These are phyloP conservation scores for Setomelanomma holmii DNA, from an alignment of 2,329 filamentous ascomycete genomes.

Conservation along the genomic window DNA sequence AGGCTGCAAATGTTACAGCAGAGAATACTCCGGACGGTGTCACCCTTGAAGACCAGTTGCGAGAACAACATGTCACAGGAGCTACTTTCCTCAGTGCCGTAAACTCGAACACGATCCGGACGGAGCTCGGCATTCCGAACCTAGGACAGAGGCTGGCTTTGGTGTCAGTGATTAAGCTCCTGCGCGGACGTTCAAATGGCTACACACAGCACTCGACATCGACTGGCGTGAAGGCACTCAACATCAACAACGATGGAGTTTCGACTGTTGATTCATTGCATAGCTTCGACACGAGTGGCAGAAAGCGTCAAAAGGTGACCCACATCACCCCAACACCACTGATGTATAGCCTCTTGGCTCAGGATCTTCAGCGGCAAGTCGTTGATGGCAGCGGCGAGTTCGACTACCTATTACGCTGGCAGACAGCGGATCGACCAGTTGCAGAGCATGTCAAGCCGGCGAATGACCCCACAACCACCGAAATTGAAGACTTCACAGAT, in stretches of 20 bases:
- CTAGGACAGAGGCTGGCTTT: slow-evolving; percentile 67
- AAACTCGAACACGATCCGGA: slow-evolving; percentile 55
- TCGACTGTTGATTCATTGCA: neutral
- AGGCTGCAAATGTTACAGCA: slow-evolving; percentile 50
- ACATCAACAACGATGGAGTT: neutral
- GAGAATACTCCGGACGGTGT: slow-evolving; percentile 57
- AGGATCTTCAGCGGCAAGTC: no score
- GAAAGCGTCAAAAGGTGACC: slow-evolving; percentile 12
- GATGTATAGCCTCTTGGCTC: neutral
- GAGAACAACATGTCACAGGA: slow-evolving; percentile 71
- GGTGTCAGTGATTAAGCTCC: slow-evolving; percentile 62
- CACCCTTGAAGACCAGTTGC: slow-evolving; percentile 62
- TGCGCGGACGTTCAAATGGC: slow-evolving; percentile 50
- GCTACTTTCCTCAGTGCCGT: slow-evolving; percentile 67
- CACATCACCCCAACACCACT: slow-evolving; percentile 1
- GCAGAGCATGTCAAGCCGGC: neutral
- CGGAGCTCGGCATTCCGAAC: slow-evolving; percentile 59
- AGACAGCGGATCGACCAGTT: neutral
- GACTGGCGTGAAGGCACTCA: slow-evolving; percentile 4
- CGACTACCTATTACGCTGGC: slow-evolving; percentile 41
- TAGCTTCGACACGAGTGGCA: neutral
- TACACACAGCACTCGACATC: slow-evolving; percentile 11
- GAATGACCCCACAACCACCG: slow-evolving; percentile 2
- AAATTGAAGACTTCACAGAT: slow-evolving; percentile 13
- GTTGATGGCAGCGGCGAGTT: slow-evolving; percentile 12